Evolutionary conservation across 1,284 basidiomycete genomes (phyloP), one percentile per base, ranked within the genome.

Genomic region (Veloboletus limbatus): DNA sequence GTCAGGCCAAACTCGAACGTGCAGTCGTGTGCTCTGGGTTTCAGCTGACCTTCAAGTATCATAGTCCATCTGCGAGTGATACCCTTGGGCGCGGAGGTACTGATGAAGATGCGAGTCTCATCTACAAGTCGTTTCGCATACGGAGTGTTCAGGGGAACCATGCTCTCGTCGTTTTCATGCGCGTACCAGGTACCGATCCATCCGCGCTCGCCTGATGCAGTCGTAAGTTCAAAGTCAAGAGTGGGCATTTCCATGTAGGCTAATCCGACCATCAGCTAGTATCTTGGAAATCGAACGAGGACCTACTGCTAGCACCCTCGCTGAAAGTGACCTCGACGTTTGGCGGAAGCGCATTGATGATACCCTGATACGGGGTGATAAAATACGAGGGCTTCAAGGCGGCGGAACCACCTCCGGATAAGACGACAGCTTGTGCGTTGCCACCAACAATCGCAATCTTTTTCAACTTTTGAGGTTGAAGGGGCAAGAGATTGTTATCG

Each of bases 401-500:
- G 0, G 88, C 88, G 14, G 81, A 84, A 3, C 89, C 88, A 22
- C 88, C 89, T 20, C 89, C 89, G 14, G 82, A 84, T 8, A 85
- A 70, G 7, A 85, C 76, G 17, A 75, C 60, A 3, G 79, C 78
- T 56, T 85, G 82, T 17, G 87, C 87, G 57, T 89, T 91, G 1
- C 81, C 79, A 4, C 89, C 89, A 25, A 92, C 76, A 42, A 92
- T 81, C 0, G 85, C 86, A 36, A 90, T 71, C 62, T 81, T 85
- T 66, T 79, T 82, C 48, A 82, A 55, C 22, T 60, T 68, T 40
- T 69, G 58, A 0, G 75, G 70, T 21, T 72, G 69, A 9, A 90
- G 69, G 5, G 88, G 88, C 0, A 91, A 73, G 2, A 86, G 33
- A 8, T 59, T 61, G n/a, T 60, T 59, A 0, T 82, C 73, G 61